phyloP scores from a whole-genome alignment of 148 eudicot species.

The Limonium bicolor region DNA sequence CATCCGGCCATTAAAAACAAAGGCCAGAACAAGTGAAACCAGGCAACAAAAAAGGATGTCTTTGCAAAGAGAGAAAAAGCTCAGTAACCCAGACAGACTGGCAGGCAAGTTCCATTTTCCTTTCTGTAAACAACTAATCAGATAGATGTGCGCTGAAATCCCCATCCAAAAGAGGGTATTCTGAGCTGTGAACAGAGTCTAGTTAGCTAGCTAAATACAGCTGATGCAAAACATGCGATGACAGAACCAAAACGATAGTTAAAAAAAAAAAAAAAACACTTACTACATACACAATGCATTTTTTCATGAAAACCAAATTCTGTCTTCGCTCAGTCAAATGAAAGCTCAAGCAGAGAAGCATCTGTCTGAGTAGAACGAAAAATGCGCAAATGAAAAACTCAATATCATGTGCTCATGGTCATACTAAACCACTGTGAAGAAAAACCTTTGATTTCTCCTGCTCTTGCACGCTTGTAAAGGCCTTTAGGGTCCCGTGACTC shows the following conservation, averaged over 20 bases:
- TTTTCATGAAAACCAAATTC: not conserved
- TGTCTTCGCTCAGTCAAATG: not conserved
- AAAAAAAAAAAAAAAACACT: not conserved
- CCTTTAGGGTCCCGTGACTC: constrained; percentile 98
- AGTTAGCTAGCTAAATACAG: no score
- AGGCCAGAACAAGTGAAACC: no score
- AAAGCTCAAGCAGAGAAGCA: not conserved
- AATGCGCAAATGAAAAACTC: not conserved
- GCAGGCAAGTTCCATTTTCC: not conserved
- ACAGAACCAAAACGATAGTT: not conserved
- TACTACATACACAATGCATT: not conserved
- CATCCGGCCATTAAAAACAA: not conserved
- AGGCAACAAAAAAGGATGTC: no score
- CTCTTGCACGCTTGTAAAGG: constrained; percentile 87
- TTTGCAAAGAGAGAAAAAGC: not conserved
- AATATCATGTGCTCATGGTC: not conserved
- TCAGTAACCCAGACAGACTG: not conserved
- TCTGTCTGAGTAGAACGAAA: not conserved
- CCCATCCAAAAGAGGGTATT: no score
- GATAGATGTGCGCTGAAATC: no score
- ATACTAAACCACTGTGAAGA: not conserved
- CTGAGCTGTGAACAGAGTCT: no score
- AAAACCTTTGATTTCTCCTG: constrained; percentile 81
- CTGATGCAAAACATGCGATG: no score
- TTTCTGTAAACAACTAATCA: no score